A percentile compares a stretch with the other conserved stretches of the same genome.
Conservation (phyloP, 768 basidiomycete genomes). For the Vishniacozyma victoriae region DNA sequence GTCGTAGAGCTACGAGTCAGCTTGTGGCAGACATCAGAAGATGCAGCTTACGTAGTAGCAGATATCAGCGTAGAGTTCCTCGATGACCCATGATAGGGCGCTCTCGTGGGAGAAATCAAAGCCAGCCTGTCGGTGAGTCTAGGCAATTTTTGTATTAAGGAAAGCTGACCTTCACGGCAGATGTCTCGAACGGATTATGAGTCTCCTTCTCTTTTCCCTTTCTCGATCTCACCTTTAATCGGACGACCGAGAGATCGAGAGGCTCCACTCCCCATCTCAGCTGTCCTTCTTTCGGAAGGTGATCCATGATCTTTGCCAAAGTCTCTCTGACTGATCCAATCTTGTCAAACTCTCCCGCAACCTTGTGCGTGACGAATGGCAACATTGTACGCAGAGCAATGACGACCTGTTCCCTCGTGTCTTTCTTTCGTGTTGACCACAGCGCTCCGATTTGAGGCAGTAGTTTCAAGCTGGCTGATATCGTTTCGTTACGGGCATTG, state of each 20-base stretch:
- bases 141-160: background rate
- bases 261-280: constrained; percentile 61
- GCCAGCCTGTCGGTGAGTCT: constrained; percentile 52
- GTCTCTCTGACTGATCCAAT: constrained; percentile 6
- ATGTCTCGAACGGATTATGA: constrained; percentile 8
- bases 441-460: constrained; percentile 64
- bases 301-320: constrained; percentile 50
- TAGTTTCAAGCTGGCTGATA: constrained; percentile 57
- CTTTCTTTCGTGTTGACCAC: constrained; percentile 73
- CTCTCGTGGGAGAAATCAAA: constrained; percentile 58
- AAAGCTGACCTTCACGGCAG: constrained; percentile 4
- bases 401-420: constrained; percentile 71
- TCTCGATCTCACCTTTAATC: constrained; percentile 52
- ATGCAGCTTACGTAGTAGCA: constrained; percentile 8
- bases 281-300: constrained; percentile 60
- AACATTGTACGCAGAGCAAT: constrained; percentile 67
- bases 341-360: constrained; percentile 2
- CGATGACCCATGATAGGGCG: constrained; percentile 48
- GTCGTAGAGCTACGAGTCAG: constrained; percentile 7
- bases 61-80: constrained; percentile 26
- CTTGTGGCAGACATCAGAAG: background rate
- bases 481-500: constrained; percentile 61
- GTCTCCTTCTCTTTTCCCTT: no score
- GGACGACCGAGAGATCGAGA: constrained; percentile 61
- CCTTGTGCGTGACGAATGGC: constrained; percentile 57